Evolutionary conservation across 179 eudicot genomes (phyloP).

Genomic region (Actinidia polygama): DNA sequence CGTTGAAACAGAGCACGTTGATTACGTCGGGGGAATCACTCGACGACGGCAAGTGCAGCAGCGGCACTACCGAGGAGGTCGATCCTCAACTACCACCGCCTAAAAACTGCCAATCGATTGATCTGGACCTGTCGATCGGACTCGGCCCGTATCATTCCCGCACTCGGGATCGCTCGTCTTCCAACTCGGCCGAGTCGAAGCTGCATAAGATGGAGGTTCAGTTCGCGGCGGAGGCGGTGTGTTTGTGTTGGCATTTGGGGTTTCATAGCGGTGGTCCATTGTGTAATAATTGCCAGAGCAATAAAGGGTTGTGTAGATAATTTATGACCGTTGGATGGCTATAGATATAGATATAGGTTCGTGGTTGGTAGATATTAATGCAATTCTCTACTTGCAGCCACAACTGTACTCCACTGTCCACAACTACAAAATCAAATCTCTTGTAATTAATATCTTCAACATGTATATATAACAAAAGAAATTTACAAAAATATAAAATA

Average conservation of each 20-base stretch:
- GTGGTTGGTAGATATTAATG: constrained; percentile 11
- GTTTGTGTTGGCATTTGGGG: constrained; percentile 50
- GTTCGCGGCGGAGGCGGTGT: constrained; percentile 27
- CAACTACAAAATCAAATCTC: neutral
- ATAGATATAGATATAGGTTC: neutral
- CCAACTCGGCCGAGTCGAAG: constrained; percentile 27
- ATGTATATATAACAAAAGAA: too few species aligned
- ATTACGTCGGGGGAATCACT: constrained; percentile 35
- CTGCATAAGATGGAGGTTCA: constrained; percentile 2
- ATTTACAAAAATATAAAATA: too few species aligned
- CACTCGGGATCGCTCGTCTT: constrained; percentile 13
- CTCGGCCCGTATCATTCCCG: constrained; percentile 41
- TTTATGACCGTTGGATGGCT: constrained; percentile 16
- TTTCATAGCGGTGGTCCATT: constrained; percentile 30
- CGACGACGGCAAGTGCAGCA: constrained; percentile 49
- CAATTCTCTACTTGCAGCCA: neutral
- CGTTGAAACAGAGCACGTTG: constrained; percentile 5
- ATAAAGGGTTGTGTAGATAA: constrained; percentile 19
- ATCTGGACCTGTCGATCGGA: constrained; percentile 70
- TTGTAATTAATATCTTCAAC: neutral
- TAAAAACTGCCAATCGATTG: constrained; percentile 19
- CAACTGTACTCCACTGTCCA: neutral
- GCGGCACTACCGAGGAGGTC: constrained; percentile 65
- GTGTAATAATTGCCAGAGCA: constrained; percentile 48
- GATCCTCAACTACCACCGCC: neutral